phyloP scores from a whole-genome alignment of 192 early-diverging fungal species.

The Fimicolochytrium jonesii region DNA sequence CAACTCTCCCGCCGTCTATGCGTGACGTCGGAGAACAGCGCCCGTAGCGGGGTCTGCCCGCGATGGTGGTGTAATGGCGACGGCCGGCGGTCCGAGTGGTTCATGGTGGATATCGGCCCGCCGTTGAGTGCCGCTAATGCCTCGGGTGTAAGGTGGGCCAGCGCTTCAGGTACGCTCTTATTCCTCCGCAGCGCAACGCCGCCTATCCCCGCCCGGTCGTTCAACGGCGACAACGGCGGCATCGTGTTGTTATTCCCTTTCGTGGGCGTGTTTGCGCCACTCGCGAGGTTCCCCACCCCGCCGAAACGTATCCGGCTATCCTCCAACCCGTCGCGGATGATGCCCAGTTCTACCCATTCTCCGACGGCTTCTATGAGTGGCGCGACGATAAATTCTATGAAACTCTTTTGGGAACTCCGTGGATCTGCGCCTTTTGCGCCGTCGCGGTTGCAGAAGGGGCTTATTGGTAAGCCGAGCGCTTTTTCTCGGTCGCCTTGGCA shows the following conservation, averaged over 20 bases:
- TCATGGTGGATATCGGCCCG: no score
- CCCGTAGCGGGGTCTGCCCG: slow-evolving; percentile 12
- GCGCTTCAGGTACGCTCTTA: neutral
- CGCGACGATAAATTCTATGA: slow-evolving; percentile 54
- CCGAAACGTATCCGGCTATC: slow-evolving; percentile 21
- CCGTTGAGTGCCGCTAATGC: neutral
- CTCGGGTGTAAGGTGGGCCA: neutral
- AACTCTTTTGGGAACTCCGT: slow-evolving; percentile 39
- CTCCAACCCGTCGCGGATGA: slow-evolving; percentile 30
- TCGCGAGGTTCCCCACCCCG: neutral
- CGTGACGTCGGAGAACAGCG: neutral
- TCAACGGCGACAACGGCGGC: neutral
- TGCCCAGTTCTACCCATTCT: slow-evolving; percentile 35
- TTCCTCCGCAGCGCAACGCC: slow-evolving; percentile 8
- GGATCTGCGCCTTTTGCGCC: slow-evolving; percentile 28
- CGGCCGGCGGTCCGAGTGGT: no score
- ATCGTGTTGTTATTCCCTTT: neutral
- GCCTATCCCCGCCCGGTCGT: neutral
- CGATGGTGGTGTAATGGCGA: no score
- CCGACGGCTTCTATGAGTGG: slow-evolving; percentile 48
- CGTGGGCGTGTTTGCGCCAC: neutral
- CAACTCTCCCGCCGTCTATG: slow-evolving; percentile 16
- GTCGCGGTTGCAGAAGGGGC: slow-evolving; percentile 57
- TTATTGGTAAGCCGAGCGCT: slow-evolving; percentile 48
- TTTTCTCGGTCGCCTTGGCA: slow-evolving; percentile 50